Evolutionary conservation across 2,329 filamentous ascomycete species (phyloP).

Genomic region (Reticulascus tulasneorum): DNA sequence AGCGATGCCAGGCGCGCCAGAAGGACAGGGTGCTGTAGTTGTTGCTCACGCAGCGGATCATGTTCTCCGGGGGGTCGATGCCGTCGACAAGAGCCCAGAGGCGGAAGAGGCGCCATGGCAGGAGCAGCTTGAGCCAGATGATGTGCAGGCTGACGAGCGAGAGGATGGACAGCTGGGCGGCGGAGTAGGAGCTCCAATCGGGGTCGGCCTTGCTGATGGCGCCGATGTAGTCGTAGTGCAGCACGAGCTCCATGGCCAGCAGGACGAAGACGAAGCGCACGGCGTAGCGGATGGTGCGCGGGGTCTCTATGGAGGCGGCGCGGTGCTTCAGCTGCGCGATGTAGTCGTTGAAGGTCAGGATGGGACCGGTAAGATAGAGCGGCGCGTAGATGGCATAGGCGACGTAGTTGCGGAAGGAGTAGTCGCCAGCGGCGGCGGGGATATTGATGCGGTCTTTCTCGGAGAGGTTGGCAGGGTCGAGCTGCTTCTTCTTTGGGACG

Average conservation of each 20-base stretch:
- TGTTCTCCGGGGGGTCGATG: slow-evolving; percentile 95
- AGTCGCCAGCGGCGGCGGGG: slow-evolving; percentile 69
- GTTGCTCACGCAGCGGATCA: slow-evolving; percentile 93
- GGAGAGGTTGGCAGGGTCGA: slow-evolving; percentile 81
- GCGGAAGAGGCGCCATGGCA: slow-evolving; percentile 97
- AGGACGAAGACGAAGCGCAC: slow-evolving; percentile 77
- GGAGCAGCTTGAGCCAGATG: slow-evolving; percentile 94
- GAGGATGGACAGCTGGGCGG: slow-evolving; percentile 82
- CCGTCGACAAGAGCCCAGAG: slow-evolving; percentile 91
- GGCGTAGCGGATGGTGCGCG: slow-evolving; percentile 75
- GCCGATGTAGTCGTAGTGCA: slow-evolving; percentile 90
- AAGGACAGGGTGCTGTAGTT: slow-evolving; percentile 90
- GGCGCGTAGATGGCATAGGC: slow-evolving; percentile 90
- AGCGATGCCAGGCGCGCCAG: slow-evolving; percentile 95
- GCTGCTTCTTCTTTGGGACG: slow-evolving; percentile 89
- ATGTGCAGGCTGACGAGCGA: slow-evolving; percentile 95
- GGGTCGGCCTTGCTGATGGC: slow-evolving; percentile 82
- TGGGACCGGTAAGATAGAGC: slow-evolving; percentile 87
- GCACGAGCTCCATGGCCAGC: slow-evolving; percentile 83
- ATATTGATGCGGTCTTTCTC: slow-evolving; percentile 82
- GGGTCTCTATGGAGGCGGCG: slow-evolving; percentile 63
- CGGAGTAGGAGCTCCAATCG: slow-evolving; percentile 77
- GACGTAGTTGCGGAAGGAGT: slow-evolving; percentile 78
- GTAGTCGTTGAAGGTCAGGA: slow-evolving; percentile 97
- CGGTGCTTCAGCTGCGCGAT: slow-evolving; percentile 78